Evolutionary conservation across 129 eudicot genomes (phyloP).

Genomic region (Oenanthe sinensis): DNA sequence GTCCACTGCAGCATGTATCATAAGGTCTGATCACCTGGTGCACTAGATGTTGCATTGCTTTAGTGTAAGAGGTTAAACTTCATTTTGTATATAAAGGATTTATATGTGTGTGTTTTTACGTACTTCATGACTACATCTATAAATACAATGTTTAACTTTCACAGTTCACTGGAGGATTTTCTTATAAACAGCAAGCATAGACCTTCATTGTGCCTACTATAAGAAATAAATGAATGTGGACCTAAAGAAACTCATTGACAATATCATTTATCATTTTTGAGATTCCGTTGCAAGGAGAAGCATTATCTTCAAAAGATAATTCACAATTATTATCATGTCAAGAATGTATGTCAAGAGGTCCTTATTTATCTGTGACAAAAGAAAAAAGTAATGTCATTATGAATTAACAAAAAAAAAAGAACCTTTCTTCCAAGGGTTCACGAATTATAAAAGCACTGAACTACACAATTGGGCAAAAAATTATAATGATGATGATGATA

Average conservation of each 20-base stretch:
- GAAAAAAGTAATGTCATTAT: neutral
- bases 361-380: neutral
- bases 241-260: neutral
- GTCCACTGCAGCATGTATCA: neutral
- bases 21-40: neutral
- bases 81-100: neutral
- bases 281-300: neutral
- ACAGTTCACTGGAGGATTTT: neutral
- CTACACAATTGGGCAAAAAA: neutral
- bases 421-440: neutral
- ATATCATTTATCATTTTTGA: neutral
- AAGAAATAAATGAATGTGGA: neutral
- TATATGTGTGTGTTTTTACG: neutral
- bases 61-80: neutral
- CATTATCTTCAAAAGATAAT: neutral
- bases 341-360: neutral
- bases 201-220: neutral
- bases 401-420: neutral
- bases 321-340: neutral
- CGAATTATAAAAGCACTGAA: neutral
- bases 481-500: too few relatives aligned
- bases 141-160: neutral
- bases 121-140: neutral
- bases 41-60: neutral
- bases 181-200: neutral